A percentile compares a stretch with the other conserved stretches of the same genome.
Evolutionary conservation across 2,329 filamentous ascomycete genomes (phyloP).

Genomic region (Fusarium sp.): DNA sequence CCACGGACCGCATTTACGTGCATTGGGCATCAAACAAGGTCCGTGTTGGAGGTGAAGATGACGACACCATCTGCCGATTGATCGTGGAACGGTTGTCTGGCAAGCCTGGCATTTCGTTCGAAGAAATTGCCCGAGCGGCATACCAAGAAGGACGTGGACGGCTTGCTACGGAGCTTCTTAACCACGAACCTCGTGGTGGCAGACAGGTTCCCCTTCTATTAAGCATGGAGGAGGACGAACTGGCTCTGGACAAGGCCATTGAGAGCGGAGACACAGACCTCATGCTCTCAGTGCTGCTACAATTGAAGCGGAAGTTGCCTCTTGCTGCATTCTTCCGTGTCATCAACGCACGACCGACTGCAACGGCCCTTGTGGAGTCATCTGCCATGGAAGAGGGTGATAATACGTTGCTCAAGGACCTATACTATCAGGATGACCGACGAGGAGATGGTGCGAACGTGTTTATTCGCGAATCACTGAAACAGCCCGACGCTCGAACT

Average conservation of each 20-base stretch:
- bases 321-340: slow-evolving; percentile 92
- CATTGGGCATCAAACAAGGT: slow-evolving; percentile 98
- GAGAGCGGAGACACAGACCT: slow-evolving; percentile 96
- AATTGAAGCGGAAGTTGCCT: slow-evolving; percentile 89
- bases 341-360: slow-evolving; percentile 86
- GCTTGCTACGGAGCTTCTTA: slow-evolving; percentile 90
- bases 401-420: slow-evolving; percentile 87
- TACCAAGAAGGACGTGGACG: slow-evolving; percentile 92
- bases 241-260: slow-evolving; percentile 95
- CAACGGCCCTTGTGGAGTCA: slow-evolving; percentile 89
- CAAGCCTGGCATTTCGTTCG: slow-evolving; percentile 94
- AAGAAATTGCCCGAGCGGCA: slow-evolving; percentile 90
- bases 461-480: slow-evolving; percentile 84
- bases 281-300: slow-evolving; percentile 87
- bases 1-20: slow-evolving; percentile 90
- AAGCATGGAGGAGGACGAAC: slow-evolving; percentile 94
- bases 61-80: slow-evolving; percentile 85
- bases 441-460: slow-evolving; percentile 88
- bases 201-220: slow-evolving; percentile 93
- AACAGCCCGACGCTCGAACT: slow-evolving; percentile 74
- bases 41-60: slow-evolving; percentile 82
- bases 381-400: slow-evolving; percentile 76
- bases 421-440: slow-evolving; percentile 97
- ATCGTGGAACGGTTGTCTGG: slow-evolving; percentile 89
- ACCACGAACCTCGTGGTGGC: slow-evolving; percentile 94